These are phyloP conservation scores for Beauveria sp. DNA, from an alignment of 2,329 filamentous ascomycete species.

Conservation along the genomic window DNA sequence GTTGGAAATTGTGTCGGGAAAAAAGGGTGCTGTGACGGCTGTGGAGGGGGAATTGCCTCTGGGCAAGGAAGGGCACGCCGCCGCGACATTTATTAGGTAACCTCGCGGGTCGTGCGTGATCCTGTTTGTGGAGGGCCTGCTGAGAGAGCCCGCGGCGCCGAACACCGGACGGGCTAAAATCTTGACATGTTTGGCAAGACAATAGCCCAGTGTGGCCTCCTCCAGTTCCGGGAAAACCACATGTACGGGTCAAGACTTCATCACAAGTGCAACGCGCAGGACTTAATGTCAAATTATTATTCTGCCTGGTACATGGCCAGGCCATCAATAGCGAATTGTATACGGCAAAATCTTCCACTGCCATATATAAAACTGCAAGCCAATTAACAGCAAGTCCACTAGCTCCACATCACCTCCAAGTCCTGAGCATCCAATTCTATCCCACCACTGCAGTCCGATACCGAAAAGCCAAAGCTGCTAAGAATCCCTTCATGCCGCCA, in stretches of 20 bases:
- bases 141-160: not conserved
- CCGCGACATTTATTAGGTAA: conserved; percentile 7
- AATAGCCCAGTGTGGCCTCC: not conserved
- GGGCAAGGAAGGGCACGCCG: not conserved
- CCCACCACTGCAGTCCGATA: not conserved
- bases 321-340: not conserved
- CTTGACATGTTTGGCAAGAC: too few species aligned
- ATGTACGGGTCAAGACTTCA: not conserved
- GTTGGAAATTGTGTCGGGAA: not conserved
- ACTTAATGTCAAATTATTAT: too few species aligned
- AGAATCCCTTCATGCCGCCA: not conserved
- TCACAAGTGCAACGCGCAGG: not conserved
- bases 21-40: not conserved
- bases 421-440: not conserved
- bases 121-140: not conserved
- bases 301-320: not conserved
- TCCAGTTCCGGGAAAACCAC: not conserved
- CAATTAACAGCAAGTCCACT: not conserved
- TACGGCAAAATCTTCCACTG: not conserved
- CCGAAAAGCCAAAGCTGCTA: not conserved
- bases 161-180: not conserved
- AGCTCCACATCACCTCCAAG: not conserved
- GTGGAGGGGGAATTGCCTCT: not conserved
- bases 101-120: not conserved
- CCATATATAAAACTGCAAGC: not conserved